Conservation (phyloP, 495 filamentous ascomycete species). For the Hyaloscypha finlandica region DNA sequence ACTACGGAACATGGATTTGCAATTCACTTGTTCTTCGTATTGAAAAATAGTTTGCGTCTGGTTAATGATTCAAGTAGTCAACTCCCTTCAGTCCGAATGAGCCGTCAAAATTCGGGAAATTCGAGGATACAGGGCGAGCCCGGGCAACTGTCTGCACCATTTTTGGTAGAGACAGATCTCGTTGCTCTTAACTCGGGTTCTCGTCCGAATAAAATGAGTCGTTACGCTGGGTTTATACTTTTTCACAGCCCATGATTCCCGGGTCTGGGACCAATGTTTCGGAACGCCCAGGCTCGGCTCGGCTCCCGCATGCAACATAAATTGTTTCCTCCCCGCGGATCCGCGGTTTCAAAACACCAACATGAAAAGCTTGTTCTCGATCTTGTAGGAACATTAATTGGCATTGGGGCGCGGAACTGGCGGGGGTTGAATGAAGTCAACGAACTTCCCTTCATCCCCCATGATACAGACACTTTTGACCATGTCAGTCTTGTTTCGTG, state of each 20-base stretch:
- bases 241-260: background rate
- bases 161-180: no score
- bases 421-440: background rate
- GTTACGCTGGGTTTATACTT: background rate
- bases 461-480: background rate
- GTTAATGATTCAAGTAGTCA: no score
- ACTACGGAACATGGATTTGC: no score
- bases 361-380: background rate
- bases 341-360: background rate
- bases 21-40: no score
- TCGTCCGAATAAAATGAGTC: no score
- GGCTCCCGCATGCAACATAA: background rate
- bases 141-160: no score
- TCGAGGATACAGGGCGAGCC: no score
- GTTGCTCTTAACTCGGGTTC: no score
- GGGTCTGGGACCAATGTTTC: background rate
- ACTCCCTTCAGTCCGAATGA: no score
- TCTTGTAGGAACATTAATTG: background rate
- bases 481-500: background rate
- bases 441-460: background rate
- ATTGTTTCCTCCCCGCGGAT: background rate
- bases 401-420: background rate
- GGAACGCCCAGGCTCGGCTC: background rate
- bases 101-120: no score
- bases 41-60: no score